Evolutionary conservation across 306 rosid genomes (phyloP), one percentile per base, ranked within the genome.

Genomic region (Ziziphus jujuba): DNA sequence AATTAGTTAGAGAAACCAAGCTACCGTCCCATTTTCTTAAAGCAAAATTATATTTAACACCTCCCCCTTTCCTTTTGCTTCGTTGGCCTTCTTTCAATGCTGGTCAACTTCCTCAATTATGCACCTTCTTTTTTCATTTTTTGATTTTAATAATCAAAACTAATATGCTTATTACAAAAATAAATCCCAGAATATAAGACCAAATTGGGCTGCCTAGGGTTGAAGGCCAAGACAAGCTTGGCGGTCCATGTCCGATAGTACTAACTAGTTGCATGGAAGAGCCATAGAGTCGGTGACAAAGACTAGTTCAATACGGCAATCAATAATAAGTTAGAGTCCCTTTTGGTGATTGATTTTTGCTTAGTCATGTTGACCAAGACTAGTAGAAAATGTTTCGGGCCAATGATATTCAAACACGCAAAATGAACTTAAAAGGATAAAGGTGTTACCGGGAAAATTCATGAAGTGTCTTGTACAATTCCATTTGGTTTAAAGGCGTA

Each of bases 1-100:
- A 44, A 16, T 47, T 47, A 9, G 63, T 21, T 35, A 49, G 48
- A 49, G 48, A 40, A 51, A 4, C 33, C 33, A 50, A 51, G 61
- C 9, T 64, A 59, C 81, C 72, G 69, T 20, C 81, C 81, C 72
- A 65, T 47, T 59, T 70, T 61, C 19, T 40, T 52, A 5, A 48
- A 70, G 72, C 58, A 36, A 7, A 52, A 33, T 43, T 34, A 21
- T n/a, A n/a, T n/a, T n/a, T n/a, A n/a, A n/a, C n/a, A n/a, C n/a
- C n/a, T n/a, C 4, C 44, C 71, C 12, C 21, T 33, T 38, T 38
- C 1, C 11, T 6, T 38, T 38, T 59, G n/a, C 16, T n/a, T 51
- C 2, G 12, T 40, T 53, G 45, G 21, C 38, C 20, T 66, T 55
- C 25, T 34, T 23, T 25, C 4, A 5, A 13, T n/a, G 11, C 28